Evolutionary conservation across 371 early-diverging fungal genomes (phyloP).

Genomic region (Mucor sp.): DNA sequence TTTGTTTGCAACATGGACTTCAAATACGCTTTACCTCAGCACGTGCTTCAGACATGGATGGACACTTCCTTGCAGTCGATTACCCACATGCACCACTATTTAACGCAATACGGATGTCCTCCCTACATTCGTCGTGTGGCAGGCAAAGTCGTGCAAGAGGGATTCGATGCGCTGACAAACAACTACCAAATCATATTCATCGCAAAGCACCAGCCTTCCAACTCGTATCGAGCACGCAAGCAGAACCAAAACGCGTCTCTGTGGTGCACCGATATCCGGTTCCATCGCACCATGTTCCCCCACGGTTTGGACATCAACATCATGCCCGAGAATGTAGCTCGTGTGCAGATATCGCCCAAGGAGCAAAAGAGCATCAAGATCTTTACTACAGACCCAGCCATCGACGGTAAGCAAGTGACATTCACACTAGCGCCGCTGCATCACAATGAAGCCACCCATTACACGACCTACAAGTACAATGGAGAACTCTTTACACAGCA

Average conservation of each 20-base stretch:
- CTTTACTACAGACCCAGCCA: slow-evolving; percentile 34
- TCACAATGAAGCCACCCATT: neutral
- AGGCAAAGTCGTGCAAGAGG: slow-evolving; percentile 43
- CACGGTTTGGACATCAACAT: slow-evolving; percentile 42
- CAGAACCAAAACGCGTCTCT: slow-evolving; percentile 7
- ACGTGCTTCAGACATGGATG: slow-evolving; percentile 27
- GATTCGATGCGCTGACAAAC: slow-evolving; percentile 30
- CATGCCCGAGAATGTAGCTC: slow-evolving; percentile 29
- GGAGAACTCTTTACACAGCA: neutral
- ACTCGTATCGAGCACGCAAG: slow-evolving; percentile 39
- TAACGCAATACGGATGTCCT: slow-evolving; percentile 55
- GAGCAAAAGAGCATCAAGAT: slow-evolving; percentile 34
- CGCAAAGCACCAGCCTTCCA: slow-evolving; percentile 47
- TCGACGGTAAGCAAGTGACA: slow-evolving; percentile 45
- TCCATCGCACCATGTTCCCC: slow-evolving; percentile 37
- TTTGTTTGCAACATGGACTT: slow-evolving; percentile 63
- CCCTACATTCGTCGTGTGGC: slow-evolving; percentile 55
- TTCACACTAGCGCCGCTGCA: slow-evolving; percentile 22
- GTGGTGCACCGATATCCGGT: slow-evolving; percentile 51
- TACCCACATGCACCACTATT: slow-evolving; percentile 37
- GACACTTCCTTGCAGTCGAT: slow-evolving; percentile 32
- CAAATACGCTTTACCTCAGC: slow-evolving; percentile 37
- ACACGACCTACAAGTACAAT: slow-evolving; percentile 8
- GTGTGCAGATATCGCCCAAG: slow-evolving; percentile 28
- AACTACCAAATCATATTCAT: slow-evolving; percentile 33